phyloP scores from a whole-genome alignment of 2,329 filamentous ascomycete genomes.

The Boeremia lycopersici region DNA sequence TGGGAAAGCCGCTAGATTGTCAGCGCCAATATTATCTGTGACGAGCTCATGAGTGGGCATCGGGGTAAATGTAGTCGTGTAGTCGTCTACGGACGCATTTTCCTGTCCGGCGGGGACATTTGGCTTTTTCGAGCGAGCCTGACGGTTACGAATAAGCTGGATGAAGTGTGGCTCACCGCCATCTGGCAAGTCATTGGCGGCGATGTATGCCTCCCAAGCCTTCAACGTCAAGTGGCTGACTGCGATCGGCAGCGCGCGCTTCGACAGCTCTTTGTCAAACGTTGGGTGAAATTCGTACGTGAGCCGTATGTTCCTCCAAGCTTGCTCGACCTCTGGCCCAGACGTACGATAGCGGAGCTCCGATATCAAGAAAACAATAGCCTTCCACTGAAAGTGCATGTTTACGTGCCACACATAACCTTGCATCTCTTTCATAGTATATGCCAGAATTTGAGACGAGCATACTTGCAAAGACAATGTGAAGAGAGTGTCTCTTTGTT shows the following conservation, averaged over 20 bases:
- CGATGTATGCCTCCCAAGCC: conserved; percentile 49
- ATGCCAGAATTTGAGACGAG: conserved; percentile 49
- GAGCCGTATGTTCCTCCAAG: conserved; percentile 55
- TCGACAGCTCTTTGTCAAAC: conserved; percentile 45
- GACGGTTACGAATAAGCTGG: conserved; percentile 22
- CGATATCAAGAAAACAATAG: conserved; percentile 56
- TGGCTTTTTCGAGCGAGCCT: conserved; percentile 1
- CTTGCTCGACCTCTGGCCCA: conserved; percentile 37
- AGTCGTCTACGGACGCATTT: too few species aligned
- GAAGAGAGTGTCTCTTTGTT: conserved; percentile 50
- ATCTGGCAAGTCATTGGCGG: conserved; percentile 12
- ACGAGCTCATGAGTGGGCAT: background rate
- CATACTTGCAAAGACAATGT: conserved; percentile 49
- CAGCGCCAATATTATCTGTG: background rate
- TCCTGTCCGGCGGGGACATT: background rate
- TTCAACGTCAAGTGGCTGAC: conserved; percentile 52
- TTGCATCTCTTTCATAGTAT: conserved; percentile 47
- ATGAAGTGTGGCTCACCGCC: conserved; percentile 32
- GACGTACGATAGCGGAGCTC: conserved; percentile 37
- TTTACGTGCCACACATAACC: conserved; percentile 56
- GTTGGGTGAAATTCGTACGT: conserved; percentile 52
- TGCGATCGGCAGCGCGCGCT: conserved; percentile 51
- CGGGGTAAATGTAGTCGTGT: background rate
- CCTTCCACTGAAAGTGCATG: conserved; percentile 59
- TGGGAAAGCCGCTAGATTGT: conserved; percentile 4